A percentile compares a stretch with the other conserved stretches of the same genome.
phyloP scores from a whole-genome alignment of 441 rosid genomes.

The Gossypium laxum region DNA sequence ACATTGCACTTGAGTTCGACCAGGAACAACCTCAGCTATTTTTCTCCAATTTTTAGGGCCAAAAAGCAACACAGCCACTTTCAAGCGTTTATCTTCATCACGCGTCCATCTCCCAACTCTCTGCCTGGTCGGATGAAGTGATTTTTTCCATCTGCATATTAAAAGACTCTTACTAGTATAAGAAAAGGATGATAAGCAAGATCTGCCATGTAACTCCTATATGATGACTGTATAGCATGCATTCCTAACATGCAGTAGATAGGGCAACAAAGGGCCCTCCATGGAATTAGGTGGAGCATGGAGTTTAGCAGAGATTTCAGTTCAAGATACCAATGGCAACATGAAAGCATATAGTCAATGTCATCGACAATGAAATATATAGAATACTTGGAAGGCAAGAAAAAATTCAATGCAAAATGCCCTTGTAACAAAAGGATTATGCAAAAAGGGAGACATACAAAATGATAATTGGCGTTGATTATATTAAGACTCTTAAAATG shows the following conservation, averaged over 20 bases:
- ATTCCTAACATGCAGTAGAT: not conserved
- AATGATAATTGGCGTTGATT: not conserved
- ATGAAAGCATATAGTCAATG: not conserved
- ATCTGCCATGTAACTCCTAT: not conserved
- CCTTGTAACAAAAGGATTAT: not conserved
- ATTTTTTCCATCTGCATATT: constrained; percentile 60
- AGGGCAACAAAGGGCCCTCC: not conserved
- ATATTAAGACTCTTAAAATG: not conserved
- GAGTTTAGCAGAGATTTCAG: not conserved
- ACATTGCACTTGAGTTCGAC: constrained; percentile 63
- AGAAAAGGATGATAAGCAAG: not conserved
- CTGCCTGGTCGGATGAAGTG: constrained; percentile 47
- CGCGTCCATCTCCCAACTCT: constrained; percentile 53
- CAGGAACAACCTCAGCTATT: constrained; percentile 66
- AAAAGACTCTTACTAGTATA: not conserved
- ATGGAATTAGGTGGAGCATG: not conserved
- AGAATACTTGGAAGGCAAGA: not conserved
- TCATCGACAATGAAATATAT: not conserved
- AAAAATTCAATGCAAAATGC: not conserved
- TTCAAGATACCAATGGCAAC: not conserved
- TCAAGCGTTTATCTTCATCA: constrained; percentile 66
- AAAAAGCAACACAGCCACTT: constrained; percentile 69
- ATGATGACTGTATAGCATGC: not conserved
- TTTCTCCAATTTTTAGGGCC: constrained; percentile 73
- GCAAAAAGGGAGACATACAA: not conserved